These are phyloP conservation scores for Euphrasia confusa DNA, from an alignment of 257 asterid genomes.

Conservation along the genomic window DNA sequence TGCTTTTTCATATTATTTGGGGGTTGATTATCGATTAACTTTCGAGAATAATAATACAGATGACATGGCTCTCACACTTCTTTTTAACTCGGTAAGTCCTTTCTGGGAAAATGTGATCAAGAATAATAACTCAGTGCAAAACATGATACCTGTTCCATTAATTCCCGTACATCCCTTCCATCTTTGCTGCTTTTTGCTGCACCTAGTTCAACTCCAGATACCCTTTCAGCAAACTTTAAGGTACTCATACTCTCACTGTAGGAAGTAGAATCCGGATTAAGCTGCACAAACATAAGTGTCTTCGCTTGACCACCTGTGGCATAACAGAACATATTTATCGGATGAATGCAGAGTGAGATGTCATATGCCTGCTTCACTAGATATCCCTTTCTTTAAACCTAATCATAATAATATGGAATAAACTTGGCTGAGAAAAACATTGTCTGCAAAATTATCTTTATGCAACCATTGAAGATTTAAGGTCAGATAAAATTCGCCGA, in stretches of 20 bases:
- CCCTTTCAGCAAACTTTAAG: slow-evolving; percentile 96
- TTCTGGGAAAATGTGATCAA: background rate
- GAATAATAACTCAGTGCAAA: background rate
- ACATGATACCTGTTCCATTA: slow-evolving; percentile 80
- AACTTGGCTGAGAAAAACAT: background rate
- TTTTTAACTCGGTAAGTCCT: too few relatives aligned
- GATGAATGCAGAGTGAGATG: background rate
- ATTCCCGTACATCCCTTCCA: slow-evolving; percentile 69
- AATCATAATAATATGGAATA: background rate
- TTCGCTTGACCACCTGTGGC: slow-evolving; percentile 84
- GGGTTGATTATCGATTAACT: too few relatives aligned
- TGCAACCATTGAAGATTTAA: background rate
- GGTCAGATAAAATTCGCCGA: background rate
- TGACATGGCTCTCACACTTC: too few relatives aligned
- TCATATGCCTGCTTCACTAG: background rate
- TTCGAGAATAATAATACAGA: too few relatives aligned
- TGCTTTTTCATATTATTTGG: too few relatives aligned
- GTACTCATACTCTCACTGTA: slow-evolving; percentile 64
- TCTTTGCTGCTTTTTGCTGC: slow-evolving; percentile 95
- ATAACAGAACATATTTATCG: slow-evolving; percentile 4
- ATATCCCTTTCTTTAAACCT: background rate
- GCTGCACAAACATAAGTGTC: slow-evolving; percentile 97
- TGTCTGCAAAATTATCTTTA: background rate
- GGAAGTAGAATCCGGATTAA: slow-evolving; percentile 73
- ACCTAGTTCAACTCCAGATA: slow-evolving; percentile 93